phyloP scores from a whole-genome alignment of 257 asterid species.

The Thymus quinquecostatus region DNA sequence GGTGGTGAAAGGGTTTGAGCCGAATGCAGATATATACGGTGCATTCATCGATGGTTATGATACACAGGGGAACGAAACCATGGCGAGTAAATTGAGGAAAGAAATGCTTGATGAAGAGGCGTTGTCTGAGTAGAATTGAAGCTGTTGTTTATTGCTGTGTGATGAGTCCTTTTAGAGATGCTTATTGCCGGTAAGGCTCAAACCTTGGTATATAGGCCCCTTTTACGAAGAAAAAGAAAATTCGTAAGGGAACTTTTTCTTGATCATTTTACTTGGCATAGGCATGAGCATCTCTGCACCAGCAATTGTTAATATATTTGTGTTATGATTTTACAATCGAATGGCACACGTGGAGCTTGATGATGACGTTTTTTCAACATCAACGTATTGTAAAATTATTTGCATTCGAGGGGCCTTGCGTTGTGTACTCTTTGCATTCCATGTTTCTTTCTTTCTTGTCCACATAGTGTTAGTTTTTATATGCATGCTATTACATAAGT shows the following conservation, averaged over 20 bases:
- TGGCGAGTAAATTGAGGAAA: conserved; percentile 54
- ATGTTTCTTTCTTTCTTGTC: background rate
- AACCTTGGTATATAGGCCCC: background rate
- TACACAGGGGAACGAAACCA: conserved; percentile 53
- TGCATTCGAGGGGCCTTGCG: background rate
- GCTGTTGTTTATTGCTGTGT: conserved; percentile 1
- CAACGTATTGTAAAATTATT: background rate
- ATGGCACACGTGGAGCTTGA: background rate
- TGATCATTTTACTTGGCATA: no score
- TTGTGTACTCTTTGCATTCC: background rate
- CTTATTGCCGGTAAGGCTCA: conserved; percentile 14
- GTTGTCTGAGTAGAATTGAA: conserved; percentile 24
- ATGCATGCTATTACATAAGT: no score
- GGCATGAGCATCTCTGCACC: no score
- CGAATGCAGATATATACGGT: conserved; percentile 54
- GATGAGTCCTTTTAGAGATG: background rate
- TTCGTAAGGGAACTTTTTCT: no score
- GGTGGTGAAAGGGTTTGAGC: conserved; percentile 71
- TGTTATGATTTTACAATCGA: no score
- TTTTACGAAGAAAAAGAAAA: no score
- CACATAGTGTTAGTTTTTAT: no score
- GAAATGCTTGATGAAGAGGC: conserved; percentile 47
- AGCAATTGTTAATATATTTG: no score
- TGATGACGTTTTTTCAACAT: background rate
- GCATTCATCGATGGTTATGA: conserved; percentile 64